Base-by-base conservation (phyloP, 148 eudicot species). In the Amaranthus palmeri region DNA sequence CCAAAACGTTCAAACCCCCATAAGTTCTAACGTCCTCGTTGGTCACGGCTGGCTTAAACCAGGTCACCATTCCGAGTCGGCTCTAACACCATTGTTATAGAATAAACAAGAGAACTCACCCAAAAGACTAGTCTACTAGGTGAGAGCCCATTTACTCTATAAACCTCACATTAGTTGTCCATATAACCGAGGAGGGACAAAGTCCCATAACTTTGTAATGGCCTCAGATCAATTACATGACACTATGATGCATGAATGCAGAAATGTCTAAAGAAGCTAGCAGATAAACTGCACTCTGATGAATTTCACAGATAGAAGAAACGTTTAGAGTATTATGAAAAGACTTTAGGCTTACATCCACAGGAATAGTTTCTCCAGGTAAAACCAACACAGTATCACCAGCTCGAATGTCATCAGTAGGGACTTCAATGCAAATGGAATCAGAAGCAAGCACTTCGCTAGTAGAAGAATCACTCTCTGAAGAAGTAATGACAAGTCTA, bases 301-400 rank as follows among this genome's bases (percentile, higher is more conserved):
- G 9, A 14, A 25, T 7, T 51, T 44, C 7, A 44, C 50, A 6
- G 49, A 41, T 41, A 64, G 62, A 17, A 72, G n/a, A 45, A 60
- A 14, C 6, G 17, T 60, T 72, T 7, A 50, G 17, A 61, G 25
- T 14, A 67, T 51, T 10, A 48, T 41, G 59, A 56, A 57, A 17
- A 41, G 47, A 70, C 15, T 65, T 61, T 51, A 67, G 46, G 69
- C 96, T 81, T 85, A 93, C 98, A 83, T 93, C 98, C 45, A 93
- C 92, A 75, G 98, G 95, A 66, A 93, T 82, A 44, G 92, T 88
- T 86, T 93, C 98, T 77, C 98, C 98, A 54, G 98, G 98, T 74
- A 93, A 88, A 81, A 93, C 89, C 87, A 93, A 80, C 58, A 93
- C 80, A 6, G 87, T 79, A 69, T 93, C 98, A 61, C 96, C 96